phyloP scores from a whole-genome alignment of 352 stramenopile genomes.

The Pythium aquatile region DNA sequence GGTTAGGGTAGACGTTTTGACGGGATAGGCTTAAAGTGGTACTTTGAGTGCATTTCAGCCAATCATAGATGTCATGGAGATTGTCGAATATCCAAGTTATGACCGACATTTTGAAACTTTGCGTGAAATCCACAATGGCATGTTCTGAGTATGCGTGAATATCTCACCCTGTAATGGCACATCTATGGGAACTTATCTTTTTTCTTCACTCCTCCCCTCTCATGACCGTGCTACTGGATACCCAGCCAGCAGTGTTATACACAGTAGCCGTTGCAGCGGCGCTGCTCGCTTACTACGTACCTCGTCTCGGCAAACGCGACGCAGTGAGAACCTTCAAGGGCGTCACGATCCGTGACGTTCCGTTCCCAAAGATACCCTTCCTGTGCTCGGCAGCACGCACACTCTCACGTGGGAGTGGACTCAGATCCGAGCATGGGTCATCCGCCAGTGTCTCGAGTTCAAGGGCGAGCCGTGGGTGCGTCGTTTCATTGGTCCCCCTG shows the following conservation, averaged over 20 bases:
- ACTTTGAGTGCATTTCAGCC: too few species aligned
- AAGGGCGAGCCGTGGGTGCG: slow-evolving; percentile 26
- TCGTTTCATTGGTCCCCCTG: slow-evolving; percentile 11
- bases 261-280: neutral
- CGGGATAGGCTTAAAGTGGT: too few species aligned
- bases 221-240: neutral
- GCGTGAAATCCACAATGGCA: too few species aligned
- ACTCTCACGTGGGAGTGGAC: neutral
- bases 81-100: too few species aligned
- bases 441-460: neutral
- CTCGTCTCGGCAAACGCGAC: neutral
- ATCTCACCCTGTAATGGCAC: too few species aligned
- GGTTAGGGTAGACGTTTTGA: too few species aligned
- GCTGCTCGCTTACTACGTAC: neutral
- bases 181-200: too few species aligned
- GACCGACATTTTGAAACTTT: too few species aligned
- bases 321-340: neutral
- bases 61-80: too few species aligned
- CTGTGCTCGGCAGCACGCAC: neutral
- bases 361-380: neutral
- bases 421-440: slow-evolving; percentile 2
- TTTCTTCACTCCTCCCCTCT: too few species aligned
- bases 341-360: neutral
- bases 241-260: neutral
- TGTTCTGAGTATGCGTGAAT: too few species aligned